A percentile compares a stretch with the other conserved stretches of the same genome.
phyloP scores from a whole-genome alignment of 2,329 filamentous ascomycete species.

The Phyllosticta citribraziliensis region DNA sequence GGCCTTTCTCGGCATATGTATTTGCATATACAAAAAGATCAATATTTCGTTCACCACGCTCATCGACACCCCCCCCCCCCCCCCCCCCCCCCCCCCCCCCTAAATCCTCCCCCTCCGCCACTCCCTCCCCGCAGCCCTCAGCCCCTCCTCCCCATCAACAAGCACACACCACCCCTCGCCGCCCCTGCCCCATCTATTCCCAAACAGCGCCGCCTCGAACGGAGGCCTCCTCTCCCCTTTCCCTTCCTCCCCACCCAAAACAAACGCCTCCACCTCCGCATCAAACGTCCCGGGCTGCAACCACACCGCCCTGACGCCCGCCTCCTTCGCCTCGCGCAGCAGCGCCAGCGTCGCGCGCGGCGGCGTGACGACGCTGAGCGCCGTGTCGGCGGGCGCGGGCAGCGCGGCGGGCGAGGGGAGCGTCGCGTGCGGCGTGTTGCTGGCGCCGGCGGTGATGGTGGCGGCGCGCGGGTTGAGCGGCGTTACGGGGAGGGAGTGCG shows the following conservation, averaged over 20 bases:
- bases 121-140: slow-evolving; percentile 25
- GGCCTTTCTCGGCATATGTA: too few relatives aligned
- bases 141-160: slow-evolving; percentile 30
- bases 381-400: slow-evolving; percentile 56
- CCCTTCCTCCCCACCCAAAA: slow-evolving; percentile 20
- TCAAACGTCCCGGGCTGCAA: slow-evolving; percentile 87
- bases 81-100: too few relatives aligned
- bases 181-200: slow-evolving; percentile 15
- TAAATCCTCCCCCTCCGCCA: neutral
- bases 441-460: slow-evolving; percentile 55
- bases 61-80: too few relatives aligned
- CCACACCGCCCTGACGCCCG: slow-evolving; percentile 70
- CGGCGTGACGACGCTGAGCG: slow-evolving; percentile 79
- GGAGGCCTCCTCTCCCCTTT: slow-evolving; percentile 33
- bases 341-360: slow-evolving; percentile 65
- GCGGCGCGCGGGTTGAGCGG: slow-evolving; percentile 70
- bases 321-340: slow-evolving; percentile 64
- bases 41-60: too few relatives aligned
- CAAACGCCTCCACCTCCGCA: slow-evolving; percentile 61
- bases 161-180: slow-evolving; percentile 33
- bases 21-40: too few relatives aligned
- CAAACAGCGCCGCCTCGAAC: slow-evolving; percentile 60
- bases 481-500: slow-evolving; percentile 63
- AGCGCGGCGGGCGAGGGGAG: slow-evolving; percentile 57
- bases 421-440: slow-evolving; percentile 50